Evolutionary conservation across 78 protist genomes (phyloP).

Genomic region (Bigelowiella natans): DNA sequence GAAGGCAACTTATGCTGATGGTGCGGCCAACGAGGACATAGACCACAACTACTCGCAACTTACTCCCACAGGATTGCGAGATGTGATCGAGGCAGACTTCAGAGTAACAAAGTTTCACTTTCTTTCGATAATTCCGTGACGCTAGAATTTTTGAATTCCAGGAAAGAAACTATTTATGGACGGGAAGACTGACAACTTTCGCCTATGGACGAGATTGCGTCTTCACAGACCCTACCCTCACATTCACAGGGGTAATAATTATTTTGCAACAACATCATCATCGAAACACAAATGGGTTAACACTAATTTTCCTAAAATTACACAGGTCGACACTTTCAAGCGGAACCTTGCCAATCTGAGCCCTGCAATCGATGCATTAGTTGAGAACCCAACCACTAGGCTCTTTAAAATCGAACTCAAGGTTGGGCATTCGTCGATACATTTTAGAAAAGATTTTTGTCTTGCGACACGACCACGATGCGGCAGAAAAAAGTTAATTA

Average conservation of each 20-base stretch:
- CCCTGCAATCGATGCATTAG: not conserved
- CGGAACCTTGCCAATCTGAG: not conserved
- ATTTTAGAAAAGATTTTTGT: too few species aligned
- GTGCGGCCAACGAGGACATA: too few species aligned
- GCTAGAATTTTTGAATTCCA: not conserved
- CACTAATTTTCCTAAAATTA: not conserved
- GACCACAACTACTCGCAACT: not conserved
- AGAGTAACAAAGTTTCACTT: not conserved
- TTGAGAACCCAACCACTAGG: not conserved
- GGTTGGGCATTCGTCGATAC: not conserved
- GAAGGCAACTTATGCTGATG: not conserved
- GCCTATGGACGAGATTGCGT: not conserved
- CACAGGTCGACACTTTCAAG: not conserved
- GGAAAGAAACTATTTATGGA: not conserved
- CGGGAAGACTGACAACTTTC: not conserved
- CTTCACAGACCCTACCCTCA: not conserved
- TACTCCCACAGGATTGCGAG: not conserved
- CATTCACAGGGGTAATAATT: not conserved
- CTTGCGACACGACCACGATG: too few species aligned
- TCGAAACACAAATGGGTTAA: not conserved
- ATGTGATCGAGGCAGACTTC: not conserved
- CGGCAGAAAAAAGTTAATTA: too few species aligned
- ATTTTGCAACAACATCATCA: not conserved
- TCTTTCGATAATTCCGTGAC: not conserved
- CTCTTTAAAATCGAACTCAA: not conserved